Base-by-base conservation (phyloP, 2,329 filamentous ascomycete species). In the Furcasterigmium sp. region DNA sequence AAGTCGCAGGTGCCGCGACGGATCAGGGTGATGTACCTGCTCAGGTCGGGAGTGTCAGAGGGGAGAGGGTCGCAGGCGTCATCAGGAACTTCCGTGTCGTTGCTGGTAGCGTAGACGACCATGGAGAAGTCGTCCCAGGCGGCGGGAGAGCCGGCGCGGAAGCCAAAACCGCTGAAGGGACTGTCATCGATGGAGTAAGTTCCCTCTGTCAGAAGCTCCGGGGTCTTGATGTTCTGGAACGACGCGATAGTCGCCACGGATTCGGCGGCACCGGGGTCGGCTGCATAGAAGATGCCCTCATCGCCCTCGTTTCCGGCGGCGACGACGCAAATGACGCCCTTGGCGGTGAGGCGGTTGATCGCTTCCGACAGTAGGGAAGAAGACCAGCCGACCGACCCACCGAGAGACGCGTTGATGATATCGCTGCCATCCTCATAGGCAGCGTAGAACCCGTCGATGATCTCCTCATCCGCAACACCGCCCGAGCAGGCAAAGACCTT, bases 341-440 rank as follows among this genome's bases (percentile, higher is more conserved):
- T 61, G 11, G 69, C 70, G 13, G 76, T 73, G 26, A 80, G 78
- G 4, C 72, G 67, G 14, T 71, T 69, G 11, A 75, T 71, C 2
- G 67, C 67, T 2, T 69, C 67, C 6, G 73, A 65, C 70, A 68
- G 75, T 0, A 73, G 66, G 13, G 75, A 69, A 47, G 76, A 70
- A 3, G 66, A 62, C 74, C 74, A 80, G 11, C 76, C 76, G 0
- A 64, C 67, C 0, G 68, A 52, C 0, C 66, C 67, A n/a, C 75
- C 74, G 35, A 80, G 70, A 3, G 74, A 78, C 2, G 73, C 67
- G 2, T 72, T 76, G 53, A 80, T 79, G 49, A 80, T 72, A 51
- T 80, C 64, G 28, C 72, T 72, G 26, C 76, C 76, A n/a, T 72
- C 78, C 53, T 83, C 72, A 50, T 73, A 81, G 0, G 81, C 81